Conservation (phyloP, 2,329 filamentous ascomycete species). For the Didymella sp. region DNA sequence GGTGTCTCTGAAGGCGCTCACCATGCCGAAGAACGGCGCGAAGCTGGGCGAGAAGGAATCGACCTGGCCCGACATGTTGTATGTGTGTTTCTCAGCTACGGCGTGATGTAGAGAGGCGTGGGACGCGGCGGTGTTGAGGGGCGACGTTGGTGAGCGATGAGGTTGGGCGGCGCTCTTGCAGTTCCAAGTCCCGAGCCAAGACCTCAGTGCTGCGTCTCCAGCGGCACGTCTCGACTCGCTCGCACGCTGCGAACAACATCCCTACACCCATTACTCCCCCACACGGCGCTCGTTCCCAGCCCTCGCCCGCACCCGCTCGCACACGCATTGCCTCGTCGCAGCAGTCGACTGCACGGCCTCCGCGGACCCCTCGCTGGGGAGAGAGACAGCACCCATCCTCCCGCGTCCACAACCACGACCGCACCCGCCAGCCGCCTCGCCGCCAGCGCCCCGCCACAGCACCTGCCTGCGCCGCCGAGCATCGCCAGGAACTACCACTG, state of each 20-base stretch:
- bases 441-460: not conserved
- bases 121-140: not conserved
- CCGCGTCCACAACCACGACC: constrained; percentile 19
- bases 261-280: not conserved
- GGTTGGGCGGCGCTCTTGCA: constrained; percentile 4
- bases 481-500: not conserved
- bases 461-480: not conserved
- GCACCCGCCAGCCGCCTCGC: constrained; percentile 15
- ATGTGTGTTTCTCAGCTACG: constrained; percentile 5
- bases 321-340: constrained; percentile 2
- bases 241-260: constrained; percentile 9
- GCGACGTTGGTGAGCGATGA: constrained; percentile 4
- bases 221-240: constrained; percentile 9
- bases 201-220: not conserved
- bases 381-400: constrained; percentile 20
- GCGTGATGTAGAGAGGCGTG: not conserved
- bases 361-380: constrained; percentile 19
- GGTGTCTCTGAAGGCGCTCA: constrained; percentile 55
- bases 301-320: constrained; percentile 1
- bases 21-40: constrained; percentile 88
- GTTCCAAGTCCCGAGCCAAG: constrained; percentile 1
- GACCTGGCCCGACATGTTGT: constrained; percentile 31
- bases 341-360: not conserved
- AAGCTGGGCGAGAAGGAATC: constrained; percentile 70
- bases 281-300: not conserved